phyloP scores from a whole-genome alignment of 495 filamentous ascomycete species.

The Penicillium coffeae region DNA sequence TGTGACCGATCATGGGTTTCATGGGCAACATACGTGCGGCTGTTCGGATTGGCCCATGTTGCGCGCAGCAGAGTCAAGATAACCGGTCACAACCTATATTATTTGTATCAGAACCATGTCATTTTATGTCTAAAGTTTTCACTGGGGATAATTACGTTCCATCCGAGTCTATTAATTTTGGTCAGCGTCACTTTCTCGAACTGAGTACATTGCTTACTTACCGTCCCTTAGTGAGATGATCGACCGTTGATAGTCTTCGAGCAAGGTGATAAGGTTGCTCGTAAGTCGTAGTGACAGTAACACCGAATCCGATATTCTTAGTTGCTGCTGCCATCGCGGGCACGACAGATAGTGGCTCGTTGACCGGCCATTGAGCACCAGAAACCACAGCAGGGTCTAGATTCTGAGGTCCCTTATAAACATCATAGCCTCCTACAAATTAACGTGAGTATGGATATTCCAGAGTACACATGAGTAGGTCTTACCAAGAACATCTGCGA shows the following conservation, averaged over 20 bases:
- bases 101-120: slow-evolving; percentile 1
- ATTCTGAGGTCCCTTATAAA: slow-evolving; percentile 57
- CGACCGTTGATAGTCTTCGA: slow-evolving; percentile 58
- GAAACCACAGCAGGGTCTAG: slow-evolving; percentile 55
- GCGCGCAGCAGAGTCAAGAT: slow-evolving; percentile 62
- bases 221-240: slow-evolving; percentile 64
- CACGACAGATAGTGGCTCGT: slow-evolving; percentile 44
- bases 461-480: too few species aligned
- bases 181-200: too few species aligned
- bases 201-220: too few species aligned
- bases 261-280: slow-evolving; percentile 69
- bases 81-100: slow-evolving; percentile 58
- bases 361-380: slow-evolving; percentile 66
- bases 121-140: neutral
- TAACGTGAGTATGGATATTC: neutral
- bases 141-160: slow-evolving; percentile 45
- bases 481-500: slow-evolving; percentile 49
- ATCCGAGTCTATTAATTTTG: slow-evolving; percentile 40
- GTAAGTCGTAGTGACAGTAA: slow-evolving; percentile 67
- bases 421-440: slow-evolving; percentile 55
- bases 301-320: slow-evolving; percentile 62
- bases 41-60: slow-evolving; percentile 57
- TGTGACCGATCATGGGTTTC: neutral
- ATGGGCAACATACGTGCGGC: slow-evolving; percentile 26
- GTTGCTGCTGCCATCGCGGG: slow-evolving; percentile 51